These are phyloP conservation scores for Tetrapisispora namnaoensis DNA, from an alignment of 805 yeast genomes.

Conservation along the genomic window DNA sequence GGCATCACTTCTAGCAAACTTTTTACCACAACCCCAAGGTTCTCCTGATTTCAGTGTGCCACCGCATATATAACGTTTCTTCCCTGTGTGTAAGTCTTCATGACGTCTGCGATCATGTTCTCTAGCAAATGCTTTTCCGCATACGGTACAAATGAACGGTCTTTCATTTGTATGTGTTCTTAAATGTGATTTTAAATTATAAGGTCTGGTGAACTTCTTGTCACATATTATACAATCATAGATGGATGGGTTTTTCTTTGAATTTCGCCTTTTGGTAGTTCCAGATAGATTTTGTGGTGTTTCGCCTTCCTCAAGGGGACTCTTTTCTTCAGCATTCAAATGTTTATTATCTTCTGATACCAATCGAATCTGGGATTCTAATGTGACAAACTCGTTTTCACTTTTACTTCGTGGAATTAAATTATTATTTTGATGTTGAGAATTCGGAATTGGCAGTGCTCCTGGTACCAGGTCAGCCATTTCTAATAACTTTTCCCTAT, in stretches of 20 bases:
- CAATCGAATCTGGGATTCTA: neutral
- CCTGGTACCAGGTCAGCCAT: constrained; percentile 18
- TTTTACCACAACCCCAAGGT: constrained; percentile 74
- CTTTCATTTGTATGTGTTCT: constrained; percentile 84
- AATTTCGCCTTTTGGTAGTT: neutral
- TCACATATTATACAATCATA: constrained; percentile 73
- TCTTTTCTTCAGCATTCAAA: neutral
- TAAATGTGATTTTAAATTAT: constrained; percentile 82
- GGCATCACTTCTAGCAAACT: constrained; percentile 74
- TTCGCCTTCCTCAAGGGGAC: constrained; percentile 10
- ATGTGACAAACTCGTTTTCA: neutral
- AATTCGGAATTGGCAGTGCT: neutral
- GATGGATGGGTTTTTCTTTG: constrained; percentile 20
- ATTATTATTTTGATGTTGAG: neutral
- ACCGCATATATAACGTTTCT: constrained; percentile 62
- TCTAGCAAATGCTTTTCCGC: constrained; percentile 77
- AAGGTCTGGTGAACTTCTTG: constrained; percentile 83
- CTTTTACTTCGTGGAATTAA: neutral
- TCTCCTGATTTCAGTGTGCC: constrained; percentile 50
- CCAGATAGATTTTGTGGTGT: constrained; percentile 6
- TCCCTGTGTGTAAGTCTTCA: constrained; percentile 67
- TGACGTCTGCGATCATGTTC: constrained; percentile 72
- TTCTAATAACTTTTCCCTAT: constrained; percentile 23
- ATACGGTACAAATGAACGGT: constrained; percentile 61
- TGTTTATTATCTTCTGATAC: neutral